A percentile compares a stretch with the other conserved stretches of the same genome.
Conservation (phyloP, 257 asterid species). For the Primulina tabacum region DNA sequence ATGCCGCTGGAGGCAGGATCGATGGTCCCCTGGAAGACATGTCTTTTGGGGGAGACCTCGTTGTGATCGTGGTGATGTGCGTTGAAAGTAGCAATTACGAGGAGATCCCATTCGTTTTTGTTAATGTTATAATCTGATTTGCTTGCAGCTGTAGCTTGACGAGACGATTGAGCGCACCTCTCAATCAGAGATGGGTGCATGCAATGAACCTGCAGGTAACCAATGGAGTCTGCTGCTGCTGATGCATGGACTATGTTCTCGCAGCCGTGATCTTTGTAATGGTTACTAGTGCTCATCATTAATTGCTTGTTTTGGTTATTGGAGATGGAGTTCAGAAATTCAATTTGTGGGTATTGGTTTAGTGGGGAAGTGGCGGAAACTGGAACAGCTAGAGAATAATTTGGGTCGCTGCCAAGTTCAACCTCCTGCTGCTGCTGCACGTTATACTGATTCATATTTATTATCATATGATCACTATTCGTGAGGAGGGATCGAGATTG, state of each 20-base stretch:
- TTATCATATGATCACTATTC: slow-evolving; percentile 13
- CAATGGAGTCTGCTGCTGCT: slow-evolving; percentile 11
- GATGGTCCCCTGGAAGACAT: slow-evolving; percentile 30
- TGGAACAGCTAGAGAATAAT: slow-evolving; percentile 38
- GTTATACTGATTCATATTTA: slow-evolving; percentile 24
- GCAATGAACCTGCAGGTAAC: slow-evolving; percentile 26
- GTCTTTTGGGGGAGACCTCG: slow-evolving; percentile 28
- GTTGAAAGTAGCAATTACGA: slow-evolving; percentile 19
- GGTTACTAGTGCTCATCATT: slow-evolving; percentile 17
- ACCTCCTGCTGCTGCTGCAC: slow-evolving; percentile 25
- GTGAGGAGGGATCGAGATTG: slow-evolving; percentile 28
- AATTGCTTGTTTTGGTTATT: slow-evolving; percentile 32
- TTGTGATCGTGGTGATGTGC: slow-evolving; percentile 29
- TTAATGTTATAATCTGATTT: slow-evolving; percentile 29
- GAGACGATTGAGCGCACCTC: slow-evolving; percentile 25
- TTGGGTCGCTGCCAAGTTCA: slow-evolving; percentile 15
- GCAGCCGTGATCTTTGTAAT: slow-evolving; percentile 28
- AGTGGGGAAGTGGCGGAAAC: slow-evolving; percentile 22
- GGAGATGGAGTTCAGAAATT: slow-evolving; percentile 46
- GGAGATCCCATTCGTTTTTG: slow-evolving; percentile 51
- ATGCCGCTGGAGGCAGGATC: slow-evolving; percentile 31
- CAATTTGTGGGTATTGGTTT: slow-evolving; percentile 36
- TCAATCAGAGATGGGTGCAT: slow-evolving; percentile 31
- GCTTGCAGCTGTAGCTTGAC: slow-evolving; percentile 5
- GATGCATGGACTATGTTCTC: slow-evolving; percentile 45